A percentile compares a stretch with the other conserved stretches of the same genome.
Evolutionary conservation across 1,139 yeast genomes (phyloP).

Genomic region (Debaryomyces udenii): DNA sequence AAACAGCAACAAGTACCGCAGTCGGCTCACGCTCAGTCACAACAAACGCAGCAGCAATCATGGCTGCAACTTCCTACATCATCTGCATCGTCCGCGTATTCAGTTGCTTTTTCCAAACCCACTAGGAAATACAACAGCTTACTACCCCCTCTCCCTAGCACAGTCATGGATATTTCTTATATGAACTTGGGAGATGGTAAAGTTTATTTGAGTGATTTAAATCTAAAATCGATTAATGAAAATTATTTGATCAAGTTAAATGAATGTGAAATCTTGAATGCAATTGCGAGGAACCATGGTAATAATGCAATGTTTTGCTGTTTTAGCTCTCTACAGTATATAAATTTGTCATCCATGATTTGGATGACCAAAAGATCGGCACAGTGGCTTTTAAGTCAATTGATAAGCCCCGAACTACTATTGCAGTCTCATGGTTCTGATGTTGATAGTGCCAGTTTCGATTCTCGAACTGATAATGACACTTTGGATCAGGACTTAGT

Average conservation of each 20-base stretch:
- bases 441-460: constrained; percentile 9
- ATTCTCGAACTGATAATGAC: not conserved
- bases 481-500: constrained; percentile 27
- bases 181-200: constrained; percentile 41
- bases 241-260: constrained; percentile 33
- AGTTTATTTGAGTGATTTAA: constrained; percentile 45
- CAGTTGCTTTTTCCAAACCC: constrained; percentile 34
- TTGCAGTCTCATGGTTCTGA: constrained; percentile 13
- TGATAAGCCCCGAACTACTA: constrained; percentile 17
- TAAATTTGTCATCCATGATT: constrained; percentile 50
- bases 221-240: constrained; percentile 42
- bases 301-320: constrained; percentile 18
- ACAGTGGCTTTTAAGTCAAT: constrained; percentile 30
- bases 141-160: constrained; percentile 39
- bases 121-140: constrained; percentile 38
- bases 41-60: constrained; percentile 1
- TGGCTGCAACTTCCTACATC: constrained; percentile 18
- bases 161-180: constrained; percentile 30
- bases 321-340: constrained; percentile 26
- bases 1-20: not conserved
- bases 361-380: constrained; percentile 54
- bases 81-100: constrained; percentile 35
- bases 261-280: constrained; percentile 42
- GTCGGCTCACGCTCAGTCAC: no score
- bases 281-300: constrained; percentile 30